Evolutionary conservation across 1,284 basidiomycete genomes (phyloP).

Genomic region (Leccinum ponderosum): DNA sequence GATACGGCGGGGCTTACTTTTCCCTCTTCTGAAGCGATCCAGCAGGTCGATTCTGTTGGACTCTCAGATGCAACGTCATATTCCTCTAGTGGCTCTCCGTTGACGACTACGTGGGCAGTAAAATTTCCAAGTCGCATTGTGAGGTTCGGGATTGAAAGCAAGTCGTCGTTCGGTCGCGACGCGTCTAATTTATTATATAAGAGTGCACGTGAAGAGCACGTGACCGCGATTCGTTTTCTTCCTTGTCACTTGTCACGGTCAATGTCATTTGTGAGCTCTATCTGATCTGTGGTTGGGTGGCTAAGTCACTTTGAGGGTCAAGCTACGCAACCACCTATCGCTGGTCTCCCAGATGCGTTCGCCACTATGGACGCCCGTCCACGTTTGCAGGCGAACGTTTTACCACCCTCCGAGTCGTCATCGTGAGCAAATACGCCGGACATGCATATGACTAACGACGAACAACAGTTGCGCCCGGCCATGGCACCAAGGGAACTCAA

Average conservation of each 20-base stretch:
- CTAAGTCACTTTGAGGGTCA: too few species aligned
- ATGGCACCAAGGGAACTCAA: background rate
- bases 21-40: slow-evolving; percentile 19
- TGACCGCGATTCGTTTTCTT: too few species aligned
- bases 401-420: too few species aligned
- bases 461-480: background rate
- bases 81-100: slow-evolving; percentile 12
- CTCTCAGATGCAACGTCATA: slow-evolving; percentile 10
- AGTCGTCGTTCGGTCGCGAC: background rate
- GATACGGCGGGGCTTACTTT: slow-evolving; percentile 9
- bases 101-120: slow-evolving; percentile 13
- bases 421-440: too few species aligned
- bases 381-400: too few species aligned
- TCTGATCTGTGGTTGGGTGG: too few species aligned
- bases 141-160: background rate
- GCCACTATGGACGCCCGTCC: too few species aligned
- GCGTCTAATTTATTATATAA: background rate
- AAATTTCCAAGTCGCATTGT: slow-evolving; percentile 16
- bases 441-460: background rate
- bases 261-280: too few species aligned
- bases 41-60: slow-evolving; percentile 15
- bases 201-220: background rate
- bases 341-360: too few species aligned
- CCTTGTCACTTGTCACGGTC: too few species aligned
- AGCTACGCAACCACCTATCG: too few species aligned